Conservation (phyloP, 441 rosid species). For the Omphalea diandra region DNA sequence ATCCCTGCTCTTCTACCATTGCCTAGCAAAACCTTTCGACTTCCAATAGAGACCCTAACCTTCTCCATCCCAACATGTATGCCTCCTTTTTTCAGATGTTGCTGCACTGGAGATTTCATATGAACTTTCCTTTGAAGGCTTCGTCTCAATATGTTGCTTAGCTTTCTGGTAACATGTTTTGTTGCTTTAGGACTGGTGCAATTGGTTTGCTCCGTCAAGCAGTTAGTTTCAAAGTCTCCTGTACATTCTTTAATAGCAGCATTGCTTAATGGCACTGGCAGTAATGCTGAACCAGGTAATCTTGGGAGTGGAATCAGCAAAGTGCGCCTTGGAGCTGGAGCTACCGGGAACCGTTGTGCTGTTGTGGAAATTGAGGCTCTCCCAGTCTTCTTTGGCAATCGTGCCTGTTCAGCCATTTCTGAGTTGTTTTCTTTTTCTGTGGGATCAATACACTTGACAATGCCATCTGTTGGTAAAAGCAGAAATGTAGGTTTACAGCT, state of each 20-base stretch:
- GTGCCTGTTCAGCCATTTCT: conserved; percentile 47
- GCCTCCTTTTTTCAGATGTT: conserved; percentile 67
- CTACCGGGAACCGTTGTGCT: conserved; percentile 35
- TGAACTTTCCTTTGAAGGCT: conserved; percentile 75
- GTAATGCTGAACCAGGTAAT: conserved; percentile 31
- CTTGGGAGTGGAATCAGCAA: conserved; percentile 69
- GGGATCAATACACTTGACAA: conserved; percentile 40
- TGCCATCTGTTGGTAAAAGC: conserved; percentile 40
- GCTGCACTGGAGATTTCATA: conserved; percentile 59
- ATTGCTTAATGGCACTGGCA: conserved; percentile 29
- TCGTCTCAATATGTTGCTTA: conserved; percentile 59
- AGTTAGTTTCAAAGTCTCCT: conserved; percentile 28
- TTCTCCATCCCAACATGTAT: conserved; percentile 86
- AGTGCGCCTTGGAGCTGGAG: conserved; percentile 70
- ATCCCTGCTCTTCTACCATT: conserved; percentile 51
- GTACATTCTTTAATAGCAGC: conserved; percentile 36
- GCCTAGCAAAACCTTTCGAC: conserved; percentile 56
- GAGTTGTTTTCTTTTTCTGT: conserved; percentile 91
- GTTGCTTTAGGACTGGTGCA: conserved; percentile 59
- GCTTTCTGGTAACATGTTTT: conserved; percentile 50
- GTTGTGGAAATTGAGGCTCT: conserved; percentile 70
- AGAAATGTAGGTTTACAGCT: conserved; percentile 40
- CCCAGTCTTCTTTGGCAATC: conserved; percentile 64
- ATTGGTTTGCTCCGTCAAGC: conserved; percentile 44
- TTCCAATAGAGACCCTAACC: conserved; percentile 85